Conservation (phyloP, 2,329 filamentous ascomycete species). For the Fusarium pininemorale region DNA sequence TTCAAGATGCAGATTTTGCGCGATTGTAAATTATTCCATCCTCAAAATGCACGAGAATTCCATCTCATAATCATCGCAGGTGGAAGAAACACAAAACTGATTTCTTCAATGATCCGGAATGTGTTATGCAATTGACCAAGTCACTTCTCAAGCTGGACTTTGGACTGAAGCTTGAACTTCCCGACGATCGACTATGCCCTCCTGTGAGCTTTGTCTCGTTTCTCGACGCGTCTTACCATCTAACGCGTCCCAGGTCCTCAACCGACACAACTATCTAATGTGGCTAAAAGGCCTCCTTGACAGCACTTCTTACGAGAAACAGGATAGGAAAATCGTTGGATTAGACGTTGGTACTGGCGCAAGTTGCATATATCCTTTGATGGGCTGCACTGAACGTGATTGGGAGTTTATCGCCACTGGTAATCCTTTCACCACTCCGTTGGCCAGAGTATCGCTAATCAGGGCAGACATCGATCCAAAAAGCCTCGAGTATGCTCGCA, state of each 20-base stretch:
- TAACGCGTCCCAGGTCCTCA: constrained; percentile 57
- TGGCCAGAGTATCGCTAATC: not conserved
- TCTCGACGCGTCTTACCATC: not conserved
- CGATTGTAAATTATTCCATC: constrained; percentile 46
- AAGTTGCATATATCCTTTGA: constrained; percentile 88
- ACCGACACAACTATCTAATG: constrained; percentile 86
- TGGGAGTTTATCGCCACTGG: constrained; percentile 79
- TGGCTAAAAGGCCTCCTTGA: constrained; percentile 89
- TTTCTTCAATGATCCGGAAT: constrained; percentile 80
- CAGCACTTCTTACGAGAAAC: constrained; percentile 65
- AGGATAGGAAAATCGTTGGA: constrained; percentile 66
- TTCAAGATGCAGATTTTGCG: constrained; percentile 54
- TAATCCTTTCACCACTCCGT: constrained; percentile 22
- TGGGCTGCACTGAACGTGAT: constrained; percentile 74
- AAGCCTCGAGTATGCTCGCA: constrained; percentile 71
- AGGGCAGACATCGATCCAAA: constrained; percentile 75
- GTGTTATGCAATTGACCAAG: constrained; percentile 84
- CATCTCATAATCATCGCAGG: constrained; percentile 11
- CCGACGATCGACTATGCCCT: constrained; percentile 83
- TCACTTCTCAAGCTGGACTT: constrained; percentile 82
- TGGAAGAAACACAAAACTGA: constrained; percentile 37
- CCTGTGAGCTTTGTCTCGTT: constrained; percentile 64
- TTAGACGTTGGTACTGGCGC: constrained; percentile 92
- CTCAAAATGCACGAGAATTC: not conserved
- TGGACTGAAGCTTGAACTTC: constrained; percentile 73